A percentile compares a stretch with the other conserved stretches of the same genome.
phyloP scores from a whole-genome alignment of 495 filamentous ascomycete species.

The Neurospora sp. region DNA sequence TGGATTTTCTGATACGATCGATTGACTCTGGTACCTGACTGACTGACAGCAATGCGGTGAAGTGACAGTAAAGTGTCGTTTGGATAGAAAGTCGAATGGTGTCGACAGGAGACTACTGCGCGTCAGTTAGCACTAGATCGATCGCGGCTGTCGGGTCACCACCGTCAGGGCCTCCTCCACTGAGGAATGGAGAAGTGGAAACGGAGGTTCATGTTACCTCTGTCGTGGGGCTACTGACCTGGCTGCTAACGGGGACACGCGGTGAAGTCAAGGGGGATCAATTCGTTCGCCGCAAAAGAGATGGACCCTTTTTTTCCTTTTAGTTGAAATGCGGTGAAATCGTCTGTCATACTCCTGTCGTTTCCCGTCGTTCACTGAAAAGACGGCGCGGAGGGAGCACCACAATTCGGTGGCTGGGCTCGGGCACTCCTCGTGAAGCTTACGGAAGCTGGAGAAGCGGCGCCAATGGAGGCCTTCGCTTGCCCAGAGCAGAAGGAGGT shows the following conservation, averaged over 20 bases:
- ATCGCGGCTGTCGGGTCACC: background rate
- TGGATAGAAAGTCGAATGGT: background rate
- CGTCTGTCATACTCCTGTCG: background rate
- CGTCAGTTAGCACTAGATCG: background rate
- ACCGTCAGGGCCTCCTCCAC: background rate
- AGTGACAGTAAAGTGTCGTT: background rate
- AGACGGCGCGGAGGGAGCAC: background rate
- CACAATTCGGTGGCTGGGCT: background rate
- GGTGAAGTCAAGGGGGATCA: background rate
- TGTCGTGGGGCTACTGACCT: background rate
- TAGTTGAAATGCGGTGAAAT: background rate
- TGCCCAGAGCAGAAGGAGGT: background rate
- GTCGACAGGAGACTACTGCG: background rate
- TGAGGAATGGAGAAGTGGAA: background rate
- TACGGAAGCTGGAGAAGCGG: background rate
- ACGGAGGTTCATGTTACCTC: background rate
- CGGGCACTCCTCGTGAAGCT: background rate
- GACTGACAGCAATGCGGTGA: background rate
- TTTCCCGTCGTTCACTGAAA: too few species aligned
- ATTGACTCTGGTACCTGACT: slow-evolving; percentile 14
- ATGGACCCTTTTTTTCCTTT: background rate
- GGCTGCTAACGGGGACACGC: background rate
- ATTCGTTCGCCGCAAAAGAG: background rate
- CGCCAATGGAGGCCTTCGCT: background rate
- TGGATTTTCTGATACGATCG: slow-evolving; percentile 8